A percentile compares a stretch with the other conserved stretches of the same genome.
These are phyloP conservation scores for Carex pumila DNA, from an alignment of 176 grass and related monocot species.

Conservation along the genomic window DNA sequence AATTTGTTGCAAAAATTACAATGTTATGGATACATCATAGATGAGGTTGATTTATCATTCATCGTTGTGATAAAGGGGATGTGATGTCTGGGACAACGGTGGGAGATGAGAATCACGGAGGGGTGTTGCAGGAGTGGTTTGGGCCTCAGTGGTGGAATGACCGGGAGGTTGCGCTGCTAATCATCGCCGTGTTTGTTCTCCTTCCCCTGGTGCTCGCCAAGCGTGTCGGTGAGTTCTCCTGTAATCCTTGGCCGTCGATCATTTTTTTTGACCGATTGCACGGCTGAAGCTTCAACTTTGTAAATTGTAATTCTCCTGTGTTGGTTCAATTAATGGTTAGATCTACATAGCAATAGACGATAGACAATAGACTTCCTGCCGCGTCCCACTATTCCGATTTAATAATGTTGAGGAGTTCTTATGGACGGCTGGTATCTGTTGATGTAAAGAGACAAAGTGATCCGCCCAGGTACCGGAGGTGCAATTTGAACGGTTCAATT, in stretches of 20 bases:
- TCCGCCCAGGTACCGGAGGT: not conserved
- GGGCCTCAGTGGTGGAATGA: slow-evolving; percentile 65
- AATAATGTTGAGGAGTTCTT: not conserved
- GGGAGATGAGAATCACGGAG: slow-evolving; percentile 41
- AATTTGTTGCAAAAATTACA: not conserved
- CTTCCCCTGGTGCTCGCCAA: slow-evolving; percentile 70
- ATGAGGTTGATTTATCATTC: not conserved
- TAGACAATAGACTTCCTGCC: not conserved
- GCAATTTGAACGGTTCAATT: too few relatives aligned
- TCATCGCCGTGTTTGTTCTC: slow-evolving; percentile 41
- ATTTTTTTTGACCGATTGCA: not conserved
- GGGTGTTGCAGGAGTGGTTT: slow-evolving; percentile 73
- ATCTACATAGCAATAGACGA: not conserved
- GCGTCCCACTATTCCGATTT: not conserved
- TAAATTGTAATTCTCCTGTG: not conserved
- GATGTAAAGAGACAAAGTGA: not conserved
- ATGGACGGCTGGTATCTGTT: not conserved
- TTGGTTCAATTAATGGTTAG: not conserved
- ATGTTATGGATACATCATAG: not conserved
- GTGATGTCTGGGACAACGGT: slow-evolving; percentile 59
- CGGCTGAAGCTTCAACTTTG: not conserved
- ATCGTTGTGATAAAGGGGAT: slow-evolving; percentile 41
- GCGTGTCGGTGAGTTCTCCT: slow-evolving; percentile 57
- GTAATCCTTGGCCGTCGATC: not conserved
- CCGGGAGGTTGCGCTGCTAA: slow-evolving; percentile 48